Evolutionary conservation across 495 filamentous ascomycete genomes (phyloP), one percentile per base, ranked within the genome.

Genomic region (Penicillium maclennaniae): DNA sequence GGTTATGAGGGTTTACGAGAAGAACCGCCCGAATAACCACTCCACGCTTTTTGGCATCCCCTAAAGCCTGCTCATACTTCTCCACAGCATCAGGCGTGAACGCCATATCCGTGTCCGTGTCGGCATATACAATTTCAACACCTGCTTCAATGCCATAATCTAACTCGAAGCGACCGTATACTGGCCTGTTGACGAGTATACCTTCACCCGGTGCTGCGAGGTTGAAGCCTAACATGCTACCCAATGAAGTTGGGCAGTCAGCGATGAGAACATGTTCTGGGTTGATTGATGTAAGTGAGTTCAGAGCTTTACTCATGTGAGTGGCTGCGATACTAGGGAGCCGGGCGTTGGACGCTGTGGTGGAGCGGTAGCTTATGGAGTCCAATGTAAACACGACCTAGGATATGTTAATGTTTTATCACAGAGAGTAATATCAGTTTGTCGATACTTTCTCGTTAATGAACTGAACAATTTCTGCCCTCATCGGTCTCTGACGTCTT

Each of bases 141-240:
- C 61, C 63, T 0, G 69, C 60, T 36, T 69, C 63, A 10, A 74
- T 63, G 0, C 69, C 67, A 37, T 75, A 68, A 47, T 70, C 67
- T 6, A 73, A 62, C 39, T 73, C 70, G 28, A 75, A 73, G 8
- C 72, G 64, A 9, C 70, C 70, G 31, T 73, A 73, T 1, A 70
- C 55, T 12, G 77, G 77, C 19, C 68, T 63, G 21, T 60, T 69
- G 27, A 78, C 67, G 0, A 80, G 56, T 6, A 79, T 67, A 0
- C 68, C 72, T 38, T 80, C 77, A 0, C 71, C 72, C 1, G 65
- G 60, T 37, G 77, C 70, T 15, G 73, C 75, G 7, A 79, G 62
- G 37, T 66, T 70, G 55, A 66, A 74, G 17, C 58, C 74, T 25
- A 62, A 70, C 62, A 66, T 76, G 58, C 40, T 74, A 19, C 60